Conservation (phyloP, 257 asterid genomes). For the Plantago ovata region DNA sequence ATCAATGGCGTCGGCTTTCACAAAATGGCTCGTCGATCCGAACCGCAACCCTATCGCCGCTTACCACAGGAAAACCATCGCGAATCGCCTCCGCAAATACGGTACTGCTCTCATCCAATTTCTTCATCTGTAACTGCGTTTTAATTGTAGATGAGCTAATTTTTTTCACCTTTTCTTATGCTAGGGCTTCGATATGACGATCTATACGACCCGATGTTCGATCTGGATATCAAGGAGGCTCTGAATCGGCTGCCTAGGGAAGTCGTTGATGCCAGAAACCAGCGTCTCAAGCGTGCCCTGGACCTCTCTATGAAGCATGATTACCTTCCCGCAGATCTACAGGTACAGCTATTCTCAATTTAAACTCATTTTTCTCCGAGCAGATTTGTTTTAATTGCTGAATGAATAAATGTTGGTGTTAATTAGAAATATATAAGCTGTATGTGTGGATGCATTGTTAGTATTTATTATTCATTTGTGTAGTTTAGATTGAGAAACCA, state of each 20-base stretch:
- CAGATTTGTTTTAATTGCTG: no score
- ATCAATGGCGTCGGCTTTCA: conserved; percentile 34
- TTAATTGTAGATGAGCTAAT: not conserved
- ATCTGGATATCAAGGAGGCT: conserved; percentile 87
- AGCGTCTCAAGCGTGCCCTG: conserved; percentile 81
- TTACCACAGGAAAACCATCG: conserved; percentile 53
- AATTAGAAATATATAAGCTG: no score
- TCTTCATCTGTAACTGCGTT: not conserved
- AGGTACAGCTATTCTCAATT: conserved; percentile 27
- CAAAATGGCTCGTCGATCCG: conserved; percentile 71
- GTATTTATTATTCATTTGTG: no score
- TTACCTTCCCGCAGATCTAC: conserved; percentile 62
- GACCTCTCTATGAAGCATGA: conserved; percentile 92
- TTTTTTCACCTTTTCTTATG: not conserved
- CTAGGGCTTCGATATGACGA: conserved; percentile 88
- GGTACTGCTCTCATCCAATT: conserved; percentile 31
- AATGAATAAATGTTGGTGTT: no score
- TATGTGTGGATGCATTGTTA: no score
- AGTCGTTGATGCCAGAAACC: conserved; percentile 84
- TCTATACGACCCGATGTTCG: conserved; percentile 74
- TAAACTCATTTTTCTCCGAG: not conserved
- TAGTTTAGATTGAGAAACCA: no score
- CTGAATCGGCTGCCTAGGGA: conserved; percentile 77
- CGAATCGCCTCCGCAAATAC: conserved; percentile 51
- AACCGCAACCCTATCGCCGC: conserved; percentile 73